Percentiles rank a stretch among this genome's conserved stretches.
phyloP scores from a whole-genome alignment of 768 basidiomycete genomes.

The Boletus reticulatus region DNA sequence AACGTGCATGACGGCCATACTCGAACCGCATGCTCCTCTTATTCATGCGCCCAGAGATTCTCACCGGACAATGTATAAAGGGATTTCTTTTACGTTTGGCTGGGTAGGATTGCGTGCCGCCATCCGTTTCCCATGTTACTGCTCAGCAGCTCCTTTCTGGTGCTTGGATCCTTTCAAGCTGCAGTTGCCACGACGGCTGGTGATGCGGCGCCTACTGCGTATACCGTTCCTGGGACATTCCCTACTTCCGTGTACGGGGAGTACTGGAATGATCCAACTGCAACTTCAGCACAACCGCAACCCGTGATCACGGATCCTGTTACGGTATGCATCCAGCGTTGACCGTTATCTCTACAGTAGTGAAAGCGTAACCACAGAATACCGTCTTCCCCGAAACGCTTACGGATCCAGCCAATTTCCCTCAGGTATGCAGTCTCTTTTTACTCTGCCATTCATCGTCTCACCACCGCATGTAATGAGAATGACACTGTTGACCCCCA shows the following conservation, averaged over 20 bases:
- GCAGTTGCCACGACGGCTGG: background rate
- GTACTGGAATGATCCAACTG: constrained; percentile 48
- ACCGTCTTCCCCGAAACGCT: constrained; percentile 44
- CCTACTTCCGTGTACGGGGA: constrained; percentile 56
- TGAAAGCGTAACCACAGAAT: constrained; percentile 36
- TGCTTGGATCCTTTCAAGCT: background rate
- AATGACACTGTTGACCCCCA: constrained; percentile 45
- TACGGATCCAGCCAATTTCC: constrained; percentile 36
- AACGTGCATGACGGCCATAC: background rate
- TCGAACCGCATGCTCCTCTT: background rate
- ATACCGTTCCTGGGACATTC: constrained; percentile 57
- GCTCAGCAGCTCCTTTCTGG: no score
- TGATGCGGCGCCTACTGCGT: constrained; percentile 32
- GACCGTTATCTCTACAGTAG: background rate
- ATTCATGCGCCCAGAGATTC: background rate
- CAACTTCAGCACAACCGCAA: constrained; percentile 64
- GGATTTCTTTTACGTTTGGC: no score
- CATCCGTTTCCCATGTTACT: no score
- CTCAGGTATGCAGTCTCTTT: constrained; percentile 22
- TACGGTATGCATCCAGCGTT: constrained; percentile 38
- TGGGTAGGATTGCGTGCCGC: no score
- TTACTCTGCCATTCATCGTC: background rate
- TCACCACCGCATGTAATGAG: constrained; percentile 11
- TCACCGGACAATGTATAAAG: constrained; percentile 3
- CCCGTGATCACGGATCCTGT: constrained; percentile 70